A percentile compares a stretch with the other conserved stretches of the same genome.
phyloP scores from a whole-genome alignment of 441 rosid species.

The Corymbia citriodora region DNA sequence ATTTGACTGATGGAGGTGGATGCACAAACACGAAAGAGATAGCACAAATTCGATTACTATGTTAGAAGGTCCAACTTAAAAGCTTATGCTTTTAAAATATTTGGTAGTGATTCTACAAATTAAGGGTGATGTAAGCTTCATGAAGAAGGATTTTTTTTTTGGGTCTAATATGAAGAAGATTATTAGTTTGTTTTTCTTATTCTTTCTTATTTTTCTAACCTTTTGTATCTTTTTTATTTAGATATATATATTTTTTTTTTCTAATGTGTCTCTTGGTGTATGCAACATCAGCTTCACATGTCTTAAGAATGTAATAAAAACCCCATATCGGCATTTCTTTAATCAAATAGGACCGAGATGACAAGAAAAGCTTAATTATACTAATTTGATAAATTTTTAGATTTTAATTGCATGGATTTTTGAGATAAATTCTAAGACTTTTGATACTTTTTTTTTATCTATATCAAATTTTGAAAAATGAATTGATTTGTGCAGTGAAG shows the following conservation, averaged over 20 bases:
- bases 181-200: not conserved
- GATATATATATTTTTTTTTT: not conserved
- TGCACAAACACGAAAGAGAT: not conserved
- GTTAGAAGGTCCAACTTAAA: not conserved
- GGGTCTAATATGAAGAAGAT: not conserved
- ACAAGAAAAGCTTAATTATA: fast-evolving
- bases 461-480: too few species aligned
- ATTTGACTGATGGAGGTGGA: too few species aligned
- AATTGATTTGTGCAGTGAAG: too few species aligned
- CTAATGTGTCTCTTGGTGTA: not conserved
- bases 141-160: too few species aligned
- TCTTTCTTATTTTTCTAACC: not conserved
- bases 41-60: not conserved
- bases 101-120: not conserved
- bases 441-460: too few species aligned
- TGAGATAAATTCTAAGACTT: too few species aligned
- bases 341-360: not conserved
- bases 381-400: not conserved
- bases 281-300: not conserved
- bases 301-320: not conserved
- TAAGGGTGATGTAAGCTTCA: too few species aligned
- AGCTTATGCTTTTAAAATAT: not conserved
- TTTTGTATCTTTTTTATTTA: not conserved
- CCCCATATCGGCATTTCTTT: not conserved
- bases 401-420: too few species aligned